These are phyloP conservation scores for Phalaenopsis hybrid DNA, from an alignment of 116 monocot species.

Conservation along the genomic window DNA sequence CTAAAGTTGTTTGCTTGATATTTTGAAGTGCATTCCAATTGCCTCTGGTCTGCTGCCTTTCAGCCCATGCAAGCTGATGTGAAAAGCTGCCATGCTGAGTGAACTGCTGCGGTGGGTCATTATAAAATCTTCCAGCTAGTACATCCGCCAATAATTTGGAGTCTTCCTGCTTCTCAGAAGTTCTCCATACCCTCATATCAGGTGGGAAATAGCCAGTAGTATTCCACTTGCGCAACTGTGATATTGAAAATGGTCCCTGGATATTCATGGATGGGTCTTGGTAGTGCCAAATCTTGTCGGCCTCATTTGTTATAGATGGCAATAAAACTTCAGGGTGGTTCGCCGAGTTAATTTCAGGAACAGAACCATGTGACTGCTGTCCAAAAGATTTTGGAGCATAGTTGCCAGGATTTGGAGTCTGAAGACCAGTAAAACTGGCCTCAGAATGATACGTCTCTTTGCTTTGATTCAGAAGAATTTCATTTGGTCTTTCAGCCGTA, in stretches of 20 bases:
- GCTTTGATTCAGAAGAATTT: slow-evolving; percentile 17
- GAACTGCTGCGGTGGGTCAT: slow-evolving; percentile 27
- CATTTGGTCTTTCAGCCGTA: slow-evolving; percentile 16
- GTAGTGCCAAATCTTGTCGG: slow-evolving; percentile 92
- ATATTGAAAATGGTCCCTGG: slow-evolving; percentile 91
- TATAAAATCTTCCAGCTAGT: slow-evolving; percentile 59
- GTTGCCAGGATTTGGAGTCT: neutral
- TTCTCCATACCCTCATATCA: slow-evolving; percentile 66
- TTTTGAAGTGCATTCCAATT: slow-evolving; percentile 15
- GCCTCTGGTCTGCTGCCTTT: neutral
- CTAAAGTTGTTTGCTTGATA: slow-evolving; percentile 6
- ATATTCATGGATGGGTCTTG: slow-evolving; percentile 77
- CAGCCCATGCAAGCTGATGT: neutral
- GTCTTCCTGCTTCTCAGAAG: slow-evolving; percentile 63
- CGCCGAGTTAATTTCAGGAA: slow-evolving; percentile 17
- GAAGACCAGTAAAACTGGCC: neutral
- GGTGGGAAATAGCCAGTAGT: slow-evolving; percentile 84
- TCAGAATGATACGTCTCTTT: slow-evolving; percentile 10
- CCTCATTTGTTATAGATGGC: slow-evolving; percentile 28
- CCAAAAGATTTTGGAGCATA: slow-evolving; percentile 1
- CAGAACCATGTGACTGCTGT: slow-evolving; percentile 15
- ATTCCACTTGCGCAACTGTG: slow-evolving; percentile 87
- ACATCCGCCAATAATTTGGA: slow-evolving; percentile 73
- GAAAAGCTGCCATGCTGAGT: slow-evolving; percentile 18
- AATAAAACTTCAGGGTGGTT: neutral